Evolutionary conservation across 306 rosid species (phyloP).

Genomic region (Citrullus mucosospermus): DNA sequence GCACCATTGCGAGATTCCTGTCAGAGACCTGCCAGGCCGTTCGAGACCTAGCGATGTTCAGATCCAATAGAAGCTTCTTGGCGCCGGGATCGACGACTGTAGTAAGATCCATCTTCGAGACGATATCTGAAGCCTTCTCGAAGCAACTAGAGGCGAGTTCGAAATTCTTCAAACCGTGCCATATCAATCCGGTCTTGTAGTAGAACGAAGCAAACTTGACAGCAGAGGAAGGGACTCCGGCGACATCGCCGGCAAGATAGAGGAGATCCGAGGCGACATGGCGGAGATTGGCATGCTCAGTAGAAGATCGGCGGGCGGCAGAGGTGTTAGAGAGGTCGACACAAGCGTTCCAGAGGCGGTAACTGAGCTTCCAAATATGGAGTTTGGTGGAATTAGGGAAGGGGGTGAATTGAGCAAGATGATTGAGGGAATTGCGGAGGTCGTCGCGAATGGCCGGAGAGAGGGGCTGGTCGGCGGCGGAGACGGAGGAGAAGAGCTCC

Average conservation of each 20-base stretch:
- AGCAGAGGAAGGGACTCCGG: conserved; percentile 56
- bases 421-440: conserved; percentile 38
- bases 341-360: conserved; percentile 90
- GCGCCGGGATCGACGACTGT: conserved; percentile 30
- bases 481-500: conserved; percentile 31
- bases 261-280: conserved; percentile 66
- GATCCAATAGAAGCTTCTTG: conserved; percentile 48
- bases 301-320: conserved; percentile 32
- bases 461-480: conserved; percentile 15
- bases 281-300: conserved; percentile 63
- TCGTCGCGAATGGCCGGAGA: conserved; percentile 23
- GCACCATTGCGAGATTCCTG: conserved; percentile 43
- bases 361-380: conserved; percentile 75
- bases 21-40: conserved; percentile 83
- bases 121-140: conserved; percentile 65
- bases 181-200: conserved; percentile 61
- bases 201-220: conserved; percentile 63
- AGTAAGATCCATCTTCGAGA: conserved; percentile 31
- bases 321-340: conserved; percentile 78
- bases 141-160: conserved; percentile 82
- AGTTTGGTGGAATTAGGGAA: conserved; percentile 50
- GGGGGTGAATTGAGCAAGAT: conserved; percentile 37
- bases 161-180: conserved; percentile 53
- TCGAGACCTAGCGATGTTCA: conserved; percentile 60
- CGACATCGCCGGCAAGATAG: conserved; percentile 26